Base-by-base conservation (phyloP, 2,329 filamentous ascomycete species). In the Aspergillus fischeri region DNA sequence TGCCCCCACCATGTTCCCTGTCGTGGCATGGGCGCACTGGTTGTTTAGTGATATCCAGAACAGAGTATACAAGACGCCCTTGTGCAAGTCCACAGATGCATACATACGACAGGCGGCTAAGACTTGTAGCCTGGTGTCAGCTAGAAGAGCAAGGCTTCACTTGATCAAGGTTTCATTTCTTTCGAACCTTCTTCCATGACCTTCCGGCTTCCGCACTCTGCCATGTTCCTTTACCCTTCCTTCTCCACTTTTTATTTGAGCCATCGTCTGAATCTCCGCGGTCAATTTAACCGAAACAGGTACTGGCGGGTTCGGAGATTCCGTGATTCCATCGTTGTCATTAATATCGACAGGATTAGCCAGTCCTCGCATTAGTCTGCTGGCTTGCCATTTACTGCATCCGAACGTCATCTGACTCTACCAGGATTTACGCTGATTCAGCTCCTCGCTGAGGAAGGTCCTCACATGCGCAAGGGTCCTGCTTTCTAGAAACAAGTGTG, bases 231-330 rank as follows among this genome's bases (percentile, higher is more conserved):
- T 52, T 25, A 25, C 24, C 49, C 27, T 28, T 38, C 52, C 32
- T 38, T 51, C 57, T 55, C 57, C 57, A 56, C 61, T 55, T 60
- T 57, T 58, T 49, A 50, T 54, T 59, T 28, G 51, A 57, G 28
- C 49, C 54, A 17, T 45, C 48, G 20, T 55, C 51, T 54, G 45
- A 53, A 51, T 25, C 29, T 50, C 48, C 42, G 35, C 32, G 48
- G 24, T 28, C 51, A 58, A 61, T 63, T 24, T 58, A 63, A 28
- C 49, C 58, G 61, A 62, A 61, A 63, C 61, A 27, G 49, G 5
- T 9, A 25, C 49, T 21, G 24, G 5, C 27, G n/a, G 35, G 27
- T 51, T 42, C 41, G 41, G 11, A 5, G 41, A 17, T 8, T 44
- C 41, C 14, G 20, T n/a, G 41, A 21, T 44, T 10, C 20, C 7